Conservation (phyloP, 306 rosid species). For the Pueraria montana region DNA sequence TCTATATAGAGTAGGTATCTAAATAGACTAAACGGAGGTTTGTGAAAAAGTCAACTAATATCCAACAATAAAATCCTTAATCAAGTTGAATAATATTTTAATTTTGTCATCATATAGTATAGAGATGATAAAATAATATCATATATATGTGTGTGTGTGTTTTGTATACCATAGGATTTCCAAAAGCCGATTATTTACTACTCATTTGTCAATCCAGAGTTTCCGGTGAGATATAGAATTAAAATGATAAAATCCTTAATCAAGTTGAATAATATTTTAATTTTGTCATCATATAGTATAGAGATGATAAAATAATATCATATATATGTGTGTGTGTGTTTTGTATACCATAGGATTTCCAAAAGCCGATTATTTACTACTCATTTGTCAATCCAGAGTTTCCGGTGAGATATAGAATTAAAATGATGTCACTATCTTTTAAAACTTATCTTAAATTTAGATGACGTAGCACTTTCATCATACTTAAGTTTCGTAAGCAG, state of each 20-base stretch:
- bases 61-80: background rate
- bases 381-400: constrained; percentile 10
- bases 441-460: background rate
- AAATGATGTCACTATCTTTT: no score
- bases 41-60: constrained; percentile 6
- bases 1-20: background rate
- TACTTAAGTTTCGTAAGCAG: background rate
- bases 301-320: background rate
- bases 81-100: background rate
- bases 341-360: background rate
- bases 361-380: background rate
- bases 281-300: background rate
- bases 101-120: background rate
- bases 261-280: background rate
- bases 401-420: constrained; percentile 1
- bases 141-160: no score
- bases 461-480: background rate
- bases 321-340: no score
- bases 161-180: background rate
- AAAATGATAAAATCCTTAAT: background rate
- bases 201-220: constrained; percentile 1
- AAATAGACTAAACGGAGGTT: background rate
- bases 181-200: background rate
- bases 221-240: constrained; percentile 9
- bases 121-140: background rate